Base-by-base conservation (phyloP, 768 basidiomycete species). In the Russula sp. region DNA sequence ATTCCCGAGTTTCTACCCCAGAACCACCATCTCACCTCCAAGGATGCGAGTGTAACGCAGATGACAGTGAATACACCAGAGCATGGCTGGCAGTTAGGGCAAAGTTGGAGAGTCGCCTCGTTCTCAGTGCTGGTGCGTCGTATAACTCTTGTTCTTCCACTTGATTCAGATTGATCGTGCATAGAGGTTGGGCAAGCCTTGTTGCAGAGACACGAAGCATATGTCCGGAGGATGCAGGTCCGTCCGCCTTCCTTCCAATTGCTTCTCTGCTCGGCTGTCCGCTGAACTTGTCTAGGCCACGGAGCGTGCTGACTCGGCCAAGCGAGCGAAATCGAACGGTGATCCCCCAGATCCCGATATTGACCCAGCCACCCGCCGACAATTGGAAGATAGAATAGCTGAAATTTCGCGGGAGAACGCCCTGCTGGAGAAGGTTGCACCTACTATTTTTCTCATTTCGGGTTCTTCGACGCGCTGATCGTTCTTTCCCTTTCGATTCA, bases 141-240 rank as follows among this genome's bases (percentile, higher is more conserved):
- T 20, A 24, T 38, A 20, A 48, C 46, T 4, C 36, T 30, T 48
- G 36, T 11, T 14, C 18, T 10, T 18, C 44, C n/a, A 30, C 56
- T 62, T 38, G 22, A 28, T n/a, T 46, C 32, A 38, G n/a, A 38
- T 32, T 40, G 51, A 55, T 42, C 44, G 66, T 10, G 51, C 62
- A 30, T 68, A 93, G 93, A 95, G 80, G 88, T 96, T 32, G 94
- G 94, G 14, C 91, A 94, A 74, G 94, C 94, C 5, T 76, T 97
- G 53, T 75, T 97, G 54, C 86, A 90, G 71, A 79, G 88, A 64
- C 92, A 95, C 72, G 94, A 95, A 76, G 90, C 89, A 3, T 92
- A 91, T 74, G 85, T 92, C 32, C 84, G 87, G 54, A 81, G 81
- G 70, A 83, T 86, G 61, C 85, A 90, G 82, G 86, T 48, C 3